Conservation (phyloP, 805 yeast species). For the Novakomyces olei region DNA sequence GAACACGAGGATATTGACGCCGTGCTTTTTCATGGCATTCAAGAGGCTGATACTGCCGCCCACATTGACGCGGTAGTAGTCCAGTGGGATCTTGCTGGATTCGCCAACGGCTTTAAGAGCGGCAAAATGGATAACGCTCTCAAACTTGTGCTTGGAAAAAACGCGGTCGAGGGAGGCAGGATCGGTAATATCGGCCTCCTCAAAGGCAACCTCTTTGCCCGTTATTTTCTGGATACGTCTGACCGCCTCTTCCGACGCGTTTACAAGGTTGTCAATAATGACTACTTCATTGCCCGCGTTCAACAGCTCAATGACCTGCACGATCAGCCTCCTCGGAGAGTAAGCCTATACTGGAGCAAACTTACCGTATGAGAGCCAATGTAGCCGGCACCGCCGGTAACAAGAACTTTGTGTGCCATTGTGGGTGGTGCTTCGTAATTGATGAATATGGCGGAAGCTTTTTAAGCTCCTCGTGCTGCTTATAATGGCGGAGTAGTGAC, state of each 20-base stretch:
- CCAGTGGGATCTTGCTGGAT: constrained; percentile 42
- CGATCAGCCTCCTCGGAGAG: no score
- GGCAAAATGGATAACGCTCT: constrained; percentile 56
- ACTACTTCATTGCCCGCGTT: constrained; percentile 45
- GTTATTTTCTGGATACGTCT: constrained; percentile 37
- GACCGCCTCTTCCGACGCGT: constrained; percentile 45
- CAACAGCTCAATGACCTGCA: constrained; percentile 26
- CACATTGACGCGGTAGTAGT: constrained; percentile 47
- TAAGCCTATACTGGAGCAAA: no score
- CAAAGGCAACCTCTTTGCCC: constrained; percentile 25
- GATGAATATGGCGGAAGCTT: no score
- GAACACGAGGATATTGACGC: constrained; percentile 39
- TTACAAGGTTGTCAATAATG: constrained; percentile 47
- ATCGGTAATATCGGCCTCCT: constrained; percentile 36
- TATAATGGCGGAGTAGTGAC: no score
- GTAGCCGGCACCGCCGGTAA: constrained; percentile 76
- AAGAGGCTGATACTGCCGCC: constrained; percentile 39
- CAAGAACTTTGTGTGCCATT: no score
- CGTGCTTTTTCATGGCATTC: constrained; percentile 25
- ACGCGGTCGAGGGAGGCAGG: constrained; percentile 25
- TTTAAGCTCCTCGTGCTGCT: no score
- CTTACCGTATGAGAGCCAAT: constrained; percentile 61
- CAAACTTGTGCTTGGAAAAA: constrained; percentile 27
- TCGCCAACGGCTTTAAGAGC: constrained; percentile 72
- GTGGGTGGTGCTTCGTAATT: no score